These are phyloP conservation scores for Citrus medica DNA, from an alignment of 345 rosid species.

Conservation along the genomic window DNA sequence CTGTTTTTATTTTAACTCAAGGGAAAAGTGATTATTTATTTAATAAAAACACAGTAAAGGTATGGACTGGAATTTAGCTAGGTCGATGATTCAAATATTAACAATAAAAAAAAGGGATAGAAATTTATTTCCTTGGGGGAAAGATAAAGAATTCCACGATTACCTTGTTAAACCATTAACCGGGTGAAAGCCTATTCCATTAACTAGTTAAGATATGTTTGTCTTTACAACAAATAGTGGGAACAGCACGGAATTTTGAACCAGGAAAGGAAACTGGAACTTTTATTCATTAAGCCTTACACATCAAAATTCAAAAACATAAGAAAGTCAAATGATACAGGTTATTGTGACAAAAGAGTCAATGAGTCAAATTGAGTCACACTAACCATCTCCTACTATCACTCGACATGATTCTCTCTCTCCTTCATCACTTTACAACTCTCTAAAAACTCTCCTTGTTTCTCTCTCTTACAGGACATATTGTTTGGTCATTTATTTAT, in stretches of 20 bases:
- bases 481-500: neutral
- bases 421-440: neutral
- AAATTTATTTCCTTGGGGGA: neutral
- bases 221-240: neutral
- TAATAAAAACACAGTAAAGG: neutral
- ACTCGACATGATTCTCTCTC: neutral
- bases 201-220: neutral
- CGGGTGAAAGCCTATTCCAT: neutral
- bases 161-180: neutral
- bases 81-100: neutral
- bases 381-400: neutral
- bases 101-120: neutral
- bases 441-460: neutral
- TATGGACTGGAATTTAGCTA: neutral
- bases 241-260: neutral
- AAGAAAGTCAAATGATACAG: neutral
- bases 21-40: neutral
- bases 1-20: neutral
- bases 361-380: neutral
- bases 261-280: neutral
- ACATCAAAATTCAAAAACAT: neutral
- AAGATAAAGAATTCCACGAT: neutral
- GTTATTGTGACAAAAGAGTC: neutral
- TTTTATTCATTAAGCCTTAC: neutral
- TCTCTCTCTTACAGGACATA: neutral